Base-by-base conservation (phyloP, 2,329 filamentous ascomycete genomes). In the Cordyceps militaris region DNA sequence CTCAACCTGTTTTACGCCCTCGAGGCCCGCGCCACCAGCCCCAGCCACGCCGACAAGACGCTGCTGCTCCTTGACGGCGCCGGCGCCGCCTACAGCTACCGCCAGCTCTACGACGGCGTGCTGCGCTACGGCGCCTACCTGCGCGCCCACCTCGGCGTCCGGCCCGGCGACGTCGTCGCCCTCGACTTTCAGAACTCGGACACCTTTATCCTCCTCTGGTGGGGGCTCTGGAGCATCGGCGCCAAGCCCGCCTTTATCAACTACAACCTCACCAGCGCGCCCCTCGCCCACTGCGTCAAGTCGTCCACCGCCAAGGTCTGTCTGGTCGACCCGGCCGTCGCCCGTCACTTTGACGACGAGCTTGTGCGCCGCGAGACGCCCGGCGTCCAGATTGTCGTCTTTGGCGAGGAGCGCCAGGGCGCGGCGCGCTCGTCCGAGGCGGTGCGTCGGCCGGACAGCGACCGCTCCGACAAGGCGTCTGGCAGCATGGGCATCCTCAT, bases 181-280 rank as follows among this genome's bases (percentile, higher is more conserved):
- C 79, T 96, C 64, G 81, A 95, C 69, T 88, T 90, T 63, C 86
- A 88, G 71, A 96, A 96, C 69, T 89, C 84, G 40, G 84, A 90
- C n/a, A 79, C 80, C 4, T 93, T 91, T 66, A 66, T 93, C 32
- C 89, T 92, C 67, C 62, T 95, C 11, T 83, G 86, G 79, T 76
- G 92, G 56, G 91, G 86, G 0, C 72, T 96, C 32, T 96, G 90
- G 90, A 84, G 86, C 32, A 84, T 96, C 60, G 91, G 91, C 11
- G 91, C 88, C 0, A 85, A 85, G 58, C 90, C 91, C 0, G 91
- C 91, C 0, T 90, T 94, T 65, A 87, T 96, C 73, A 96, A 96
- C 71, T 93, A 92, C 72, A 94, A 94, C 67, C 74, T 96, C 50
- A 79, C 81, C 0, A 86, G 85, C 13, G 82, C 86, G 28, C 79